Percentiles rank a stretch among this genome's conserved stretches.
phyloP scores from a whole-genome alignment of 495 filamentous ascomycete genomes.

The Cercophora sp. region DNA sequence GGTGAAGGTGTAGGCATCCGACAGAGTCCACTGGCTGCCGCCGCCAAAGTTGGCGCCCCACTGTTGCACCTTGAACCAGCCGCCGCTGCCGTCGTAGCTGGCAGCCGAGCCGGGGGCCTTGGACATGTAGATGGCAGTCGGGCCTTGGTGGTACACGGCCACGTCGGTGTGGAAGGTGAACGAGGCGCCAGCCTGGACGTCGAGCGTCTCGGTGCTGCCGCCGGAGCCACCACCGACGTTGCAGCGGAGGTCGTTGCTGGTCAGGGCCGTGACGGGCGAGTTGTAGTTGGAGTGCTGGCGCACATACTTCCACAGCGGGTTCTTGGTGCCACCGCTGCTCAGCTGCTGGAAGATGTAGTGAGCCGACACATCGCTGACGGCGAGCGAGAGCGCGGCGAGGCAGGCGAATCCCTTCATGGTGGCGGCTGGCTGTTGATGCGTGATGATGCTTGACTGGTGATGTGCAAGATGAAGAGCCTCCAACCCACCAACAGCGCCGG shows the following conservation, averaged over 20 bases:
- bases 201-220: constrained; percentile 39
- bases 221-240: constrained; percentile 51
- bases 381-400: constrained; percentile 33
- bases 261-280: constrained; percentile 55
- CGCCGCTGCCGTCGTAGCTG: constrained; percentile 48
- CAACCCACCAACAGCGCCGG: too few species aligned
- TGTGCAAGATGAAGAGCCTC: too few species aligned
- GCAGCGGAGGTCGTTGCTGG: constrained; percentile 53
- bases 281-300: constrained; percentile 57
- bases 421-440: not conserved
- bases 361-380: constrained; percentile 35
- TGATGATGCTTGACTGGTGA: not conserved
- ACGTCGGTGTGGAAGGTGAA: constrained; percentile 50
- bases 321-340: constrained; percentile 39
- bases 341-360: constrained; percentile 53
- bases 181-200: constrained; percentile 46
- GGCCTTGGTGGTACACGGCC: constrained; percentile 60
- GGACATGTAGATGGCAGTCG: constrained; percentile 52
- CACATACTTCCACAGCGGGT: constrained; percentile 46
- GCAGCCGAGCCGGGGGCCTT: constrained; percentile 44
- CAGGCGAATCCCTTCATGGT: constrained; percentile 38
- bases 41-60: constrained; percentile 40
- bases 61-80: constrained; percentile 55
- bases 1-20: constrained; percentile 46
- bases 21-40: constrained; percentile 35